Conservation (phyloP, 2,329 filamentous ascomycete species). For the Aspergillus nomiae region DNA sequence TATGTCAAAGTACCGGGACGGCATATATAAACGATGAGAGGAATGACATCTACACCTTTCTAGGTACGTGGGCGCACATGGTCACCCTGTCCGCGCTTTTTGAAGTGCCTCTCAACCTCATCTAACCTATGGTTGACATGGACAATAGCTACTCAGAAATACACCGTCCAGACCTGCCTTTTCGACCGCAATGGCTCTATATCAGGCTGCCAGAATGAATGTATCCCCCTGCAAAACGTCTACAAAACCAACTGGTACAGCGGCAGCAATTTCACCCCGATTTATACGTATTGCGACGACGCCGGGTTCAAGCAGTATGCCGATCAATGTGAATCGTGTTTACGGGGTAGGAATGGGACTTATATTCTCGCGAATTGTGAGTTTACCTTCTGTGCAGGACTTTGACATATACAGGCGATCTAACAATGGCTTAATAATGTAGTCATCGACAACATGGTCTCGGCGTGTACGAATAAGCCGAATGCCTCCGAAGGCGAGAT, state of each 20-base stretch:
- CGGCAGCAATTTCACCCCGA: neutral
- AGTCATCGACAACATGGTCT: neutral
- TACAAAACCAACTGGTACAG: neutral
- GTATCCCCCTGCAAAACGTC: neutral
- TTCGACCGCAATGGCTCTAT: neutral
- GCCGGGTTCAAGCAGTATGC: neutral
- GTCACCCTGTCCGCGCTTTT: neutral
- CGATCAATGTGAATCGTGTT: neutral
- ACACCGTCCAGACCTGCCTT: neutral
- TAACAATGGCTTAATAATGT: neutral
- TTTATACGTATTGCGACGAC: neutral
- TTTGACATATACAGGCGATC: neutral
- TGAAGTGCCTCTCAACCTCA: neutral
- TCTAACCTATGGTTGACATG: neutral
- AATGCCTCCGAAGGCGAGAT: neutral
- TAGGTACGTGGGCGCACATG: neutral
- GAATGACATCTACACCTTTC: neutral
- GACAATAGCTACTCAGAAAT: neutral
- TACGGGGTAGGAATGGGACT: neutral
- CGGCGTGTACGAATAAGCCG: neutral
- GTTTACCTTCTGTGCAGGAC: accelerated
- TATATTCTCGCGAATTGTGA: neutral
- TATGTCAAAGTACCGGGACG: neutral
- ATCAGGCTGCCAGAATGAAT: neutral
- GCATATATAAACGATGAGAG: neutral